Percentiles rank a stretch among this genome's conserved stretches.
Evolutionary conservation across 805 yeast genomes (phyloP).

Genomic region (Metschnikowia gruessii): DNA sequence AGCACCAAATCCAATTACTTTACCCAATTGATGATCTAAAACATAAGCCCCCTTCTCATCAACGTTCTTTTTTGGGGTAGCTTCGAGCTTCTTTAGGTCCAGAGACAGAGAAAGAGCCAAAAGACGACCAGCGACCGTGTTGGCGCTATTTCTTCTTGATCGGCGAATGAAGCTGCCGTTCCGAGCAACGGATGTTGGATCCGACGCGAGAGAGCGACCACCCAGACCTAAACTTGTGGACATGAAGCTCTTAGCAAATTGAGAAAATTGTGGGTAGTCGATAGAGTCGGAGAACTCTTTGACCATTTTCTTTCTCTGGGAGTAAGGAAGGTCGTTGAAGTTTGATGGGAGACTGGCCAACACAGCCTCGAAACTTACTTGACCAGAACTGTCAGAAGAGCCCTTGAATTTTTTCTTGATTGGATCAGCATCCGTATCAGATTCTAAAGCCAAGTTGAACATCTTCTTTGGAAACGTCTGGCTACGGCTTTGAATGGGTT

Average conservation of each 20-base stretch:
- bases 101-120: slow-evolving; percentile 38
- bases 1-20: slow-evolving; percentile 82
- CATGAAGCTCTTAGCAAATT: slow-evolving; percentile 37
- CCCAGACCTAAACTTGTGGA: slow-evolving; percentile 25
- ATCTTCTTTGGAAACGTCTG: slow-evolving; percentile 11
- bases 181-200: slow-evolving; percentile 13
- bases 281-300: slow-evolving; percentile 37
- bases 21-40: slow-evolving; percentile 62
- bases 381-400: slow-evolving; percentile 22
- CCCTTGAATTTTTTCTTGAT: slow-evolving; percentile 27
- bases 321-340: slow-evolving; percentile 56
- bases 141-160: slow-evolving; percentile 31
- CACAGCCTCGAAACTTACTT: slow-evolving; percentile 39
- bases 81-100: slow-evolving; percentile 30
- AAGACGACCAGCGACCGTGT: slow-evolving; percentile 41
- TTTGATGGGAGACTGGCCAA: slow-evolving; percentile 38
- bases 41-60: slow-evolving; percentile 71
- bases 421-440: slow-evolving; percentile 13
- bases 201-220: slow-evolving; percentile 20
- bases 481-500: slow-evolving; percentile 31
- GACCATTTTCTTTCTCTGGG: slow-evolving; percentile 52
- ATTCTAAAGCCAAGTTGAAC: slow-evolving; percentile 5
- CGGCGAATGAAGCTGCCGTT: slow-evolving; percentile 32
- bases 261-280: slow-evolving; percentile 44
- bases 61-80: slow-evolving; percentile 34